Percentiles rank a stretch among this genome's conserved stretches.
These are phyloP conservation scores for Spongiforma sp. DNA, from an alignment of 1,284 basidiomycete species.

Conservation along the genomic window DNA sequence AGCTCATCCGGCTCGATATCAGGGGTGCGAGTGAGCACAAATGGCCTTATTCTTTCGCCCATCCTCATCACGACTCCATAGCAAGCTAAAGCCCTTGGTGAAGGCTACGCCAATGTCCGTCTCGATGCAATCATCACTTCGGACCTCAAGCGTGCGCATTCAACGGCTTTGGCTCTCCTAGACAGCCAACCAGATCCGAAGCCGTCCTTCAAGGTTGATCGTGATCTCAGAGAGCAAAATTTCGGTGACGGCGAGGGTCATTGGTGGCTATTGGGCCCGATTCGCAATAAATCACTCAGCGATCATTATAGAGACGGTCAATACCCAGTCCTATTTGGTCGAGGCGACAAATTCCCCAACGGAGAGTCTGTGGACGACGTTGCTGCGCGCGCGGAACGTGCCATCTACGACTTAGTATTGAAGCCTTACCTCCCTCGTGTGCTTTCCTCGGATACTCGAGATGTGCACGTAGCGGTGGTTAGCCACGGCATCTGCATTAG, in stretches of 20 bases:
- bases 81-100: constrained; percentile 85
- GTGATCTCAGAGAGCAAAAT: constrained; percentile 65
- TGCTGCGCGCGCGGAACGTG: constrained; percentile 59
- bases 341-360: constrained; percentile 66
- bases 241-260: constrained; percentile 81
- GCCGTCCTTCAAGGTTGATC: constrained; percentile 57
- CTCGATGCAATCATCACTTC: constrained; percentile 82
- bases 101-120: constrained; percentile 59
- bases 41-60: not conserved
- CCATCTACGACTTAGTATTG: constrained; percentile 64
- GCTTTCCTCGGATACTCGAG: constrained; percentile 42
- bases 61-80: constrained; percentile 34
- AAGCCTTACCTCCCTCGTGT: constrained; percentile 56
- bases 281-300: constrained; percentile 45
- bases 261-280: constrained; percentile 43
- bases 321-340: constrained; percentile 54
- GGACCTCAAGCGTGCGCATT: constrained; percentile 76
- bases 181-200: constrained; percentile 55
- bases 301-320: constrained; percentile 57
- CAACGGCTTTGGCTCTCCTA: constrained; percentile 70
- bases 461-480: constrained; percentile 70
- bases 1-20: constrained; percentile 11
- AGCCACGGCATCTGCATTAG: constrained; percentile 84
- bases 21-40: constrained; percentile 68
- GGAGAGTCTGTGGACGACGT: constrained; percentile 81